Evolutionary conservation across 2,329 filamentous ascomycete genomes (phyloP), one percentile per base, ranked within the genome.

Genomic region (Scedosporium apiospermum): DNA sequence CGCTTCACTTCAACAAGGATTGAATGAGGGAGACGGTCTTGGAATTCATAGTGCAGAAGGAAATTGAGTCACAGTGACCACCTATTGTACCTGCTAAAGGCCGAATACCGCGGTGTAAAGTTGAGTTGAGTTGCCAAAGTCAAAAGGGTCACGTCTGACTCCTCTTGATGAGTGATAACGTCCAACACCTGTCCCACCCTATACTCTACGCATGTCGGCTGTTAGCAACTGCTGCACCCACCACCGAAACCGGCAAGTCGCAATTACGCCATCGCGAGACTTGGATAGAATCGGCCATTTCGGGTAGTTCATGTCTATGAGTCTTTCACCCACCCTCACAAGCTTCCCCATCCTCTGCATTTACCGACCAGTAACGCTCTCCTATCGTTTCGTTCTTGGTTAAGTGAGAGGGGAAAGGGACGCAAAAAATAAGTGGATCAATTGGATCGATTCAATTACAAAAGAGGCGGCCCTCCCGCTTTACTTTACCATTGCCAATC

Each of bases 1-100:
- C 62, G 23, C 41, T 65, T 30, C 41, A 63, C 34, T 58, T 58
- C 34, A 38, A 34, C 27, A 58, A 58, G 55, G 55, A 16, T 23
- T 58, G 27, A 57, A 57, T 38, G 53, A 30, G 53, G 53, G 44
- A 49, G n/a, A 9, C 10, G 10, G 10, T 38, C 34, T 38, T 14
- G 34, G 10, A 14, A 38, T 12, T 38, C 10, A 38, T 38, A 38
- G 34, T 38, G 34, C 34, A 38, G 34, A 38, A 38, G 4, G 34
- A 12, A 38, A 38, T 38, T 38, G 34, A 38, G 10, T 38, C 34
- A 38, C 34, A 38, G 10, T 38, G 34, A 9, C 34, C 34, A 38
- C 10, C 12, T 38, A 4, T 3, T 38, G 34, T 38, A 38, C 10
- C 3, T 38, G 27, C 27, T 38, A 34, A 5, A 7, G 2, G 30